Percentiles rank a stretch among this genome's conserved stretches.
Conservation (phyloP, 108 stramenopile species). For the Aurantiochytrium sp. region DNA sequence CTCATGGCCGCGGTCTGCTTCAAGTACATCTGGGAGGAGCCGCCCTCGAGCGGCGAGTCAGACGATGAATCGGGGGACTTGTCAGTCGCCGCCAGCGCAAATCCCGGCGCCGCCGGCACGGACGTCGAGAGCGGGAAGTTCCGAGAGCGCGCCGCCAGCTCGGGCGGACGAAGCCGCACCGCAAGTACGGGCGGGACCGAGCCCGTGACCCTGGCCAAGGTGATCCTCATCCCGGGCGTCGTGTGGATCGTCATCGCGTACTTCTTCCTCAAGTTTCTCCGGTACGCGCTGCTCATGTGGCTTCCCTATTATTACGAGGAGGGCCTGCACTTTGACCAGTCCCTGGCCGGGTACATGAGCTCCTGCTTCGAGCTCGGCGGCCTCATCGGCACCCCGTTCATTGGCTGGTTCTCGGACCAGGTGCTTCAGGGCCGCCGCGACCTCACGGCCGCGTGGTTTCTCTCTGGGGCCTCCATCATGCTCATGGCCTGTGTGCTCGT, state of each 20-base stretch:
- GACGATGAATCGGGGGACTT: background rate
- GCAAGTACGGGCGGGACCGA: no score
- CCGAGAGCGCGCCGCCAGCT: no score
- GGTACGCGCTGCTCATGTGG: slow-evolving; percentile 27
- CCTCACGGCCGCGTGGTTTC: background rate
- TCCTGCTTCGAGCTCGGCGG: slow-evolving; percentile 17
- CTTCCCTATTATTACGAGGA: slow-evolving; percentile 24
- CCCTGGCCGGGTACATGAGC: background rate
- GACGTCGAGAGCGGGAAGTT: background rate
- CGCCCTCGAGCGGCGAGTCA: background rate
- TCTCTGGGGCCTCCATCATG: background rate
- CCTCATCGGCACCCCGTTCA: background rate
- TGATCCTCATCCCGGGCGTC: background rate
- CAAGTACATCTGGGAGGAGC: background rate
- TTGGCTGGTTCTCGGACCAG: slow-evolving; percentile 29
- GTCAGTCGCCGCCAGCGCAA: no score
- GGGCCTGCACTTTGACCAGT: slow-evolving; percentile 13
- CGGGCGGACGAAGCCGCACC: no score
- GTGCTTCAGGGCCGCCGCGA: background rate
- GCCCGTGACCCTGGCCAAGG: background rate
- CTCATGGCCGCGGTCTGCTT: background rate
- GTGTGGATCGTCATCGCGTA: background rate
- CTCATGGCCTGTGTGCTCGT: background rate
- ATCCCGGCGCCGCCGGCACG: background rate
- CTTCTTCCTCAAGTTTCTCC: slow-evolving; percentile 26